Evolutionary conservation across 2,329 filamentous ascomycete genomes (phyloP), one percentile per base, ranked within the genome.

Genomic region (Fusarium sp.): DNA sequence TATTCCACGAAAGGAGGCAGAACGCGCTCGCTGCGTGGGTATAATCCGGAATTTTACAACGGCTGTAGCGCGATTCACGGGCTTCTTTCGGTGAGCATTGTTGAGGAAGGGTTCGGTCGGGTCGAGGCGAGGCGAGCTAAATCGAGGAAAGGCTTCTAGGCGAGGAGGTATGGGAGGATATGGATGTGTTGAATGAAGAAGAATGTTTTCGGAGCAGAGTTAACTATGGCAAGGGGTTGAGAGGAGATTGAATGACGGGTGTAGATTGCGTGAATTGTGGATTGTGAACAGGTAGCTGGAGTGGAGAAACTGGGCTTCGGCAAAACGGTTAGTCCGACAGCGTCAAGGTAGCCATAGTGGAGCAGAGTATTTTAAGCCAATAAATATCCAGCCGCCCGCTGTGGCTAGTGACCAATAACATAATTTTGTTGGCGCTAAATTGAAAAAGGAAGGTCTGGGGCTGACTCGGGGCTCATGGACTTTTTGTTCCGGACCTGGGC

Each of bases 41-140:
- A 60, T 62, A 62, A 60, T 39, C 46, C 58, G 58, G 58, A 62
- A 53, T 62, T 60, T 62, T 60, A 60, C 24, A 60, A 24, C 33
- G 58, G 58, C 44, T 60, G 58, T 52, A 59, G 55, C 39, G 58
- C 58, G 38, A 60, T 39, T 16, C 21, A 60, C 33, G 18, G 38
- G 26, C 4, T 33, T 39, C 28, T 16, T 44, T 60, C 21, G 33
- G 8, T 21, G 3, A 44, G 38, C 11, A 13, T 13, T 29, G 28
- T 13, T 29, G 10, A 29, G 28, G 28, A 29, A 29, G 28, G 11
- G 9, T 29, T 29, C 28, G 11, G 28, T 29, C 11, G 11, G 28
- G 28, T 12, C 10, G 12, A 29, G 28, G 28, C 28, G 7, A 29
- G 28, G 28, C 28, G 7, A 29, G 28, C 12, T 29, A 29, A 29